phyloP scores from a whole-genome alignment of 202 grass and related monocot species.

The Zoysia matrella region DNA sequence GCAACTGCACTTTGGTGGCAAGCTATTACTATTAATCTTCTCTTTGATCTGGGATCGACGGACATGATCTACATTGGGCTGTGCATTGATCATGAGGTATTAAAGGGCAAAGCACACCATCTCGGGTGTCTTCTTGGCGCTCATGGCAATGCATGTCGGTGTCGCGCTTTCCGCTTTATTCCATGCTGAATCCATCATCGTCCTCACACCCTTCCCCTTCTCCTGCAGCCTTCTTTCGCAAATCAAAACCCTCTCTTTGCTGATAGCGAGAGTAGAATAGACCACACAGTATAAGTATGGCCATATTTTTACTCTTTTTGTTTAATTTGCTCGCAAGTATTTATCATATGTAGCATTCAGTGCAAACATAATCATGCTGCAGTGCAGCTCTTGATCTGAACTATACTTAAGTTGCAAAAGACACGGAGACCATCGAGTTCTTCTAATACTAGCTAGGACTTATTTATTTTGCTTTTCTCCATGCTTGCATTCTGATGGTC shows the following conservation, averaged over 20 bases:
- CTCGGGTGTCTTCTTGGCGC: constrained; percentile 30
- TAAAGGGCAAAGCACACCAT: constrained; percentile 51
- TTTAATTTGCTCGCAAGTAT: constrained; percentile 14
- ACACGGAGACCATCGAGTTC: background rate
- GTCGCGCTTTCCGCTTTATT: constrained; percentile 81
- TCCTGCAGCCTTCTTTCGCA: constrained; percentile 34
- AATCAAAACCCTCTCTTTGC: constrained; percentile 18
- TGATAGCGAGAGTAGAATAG: constrained; percentile 22
- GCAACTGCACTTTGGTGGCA: too few species aligned
- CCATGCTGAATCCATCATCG: constrained; percentile 69
- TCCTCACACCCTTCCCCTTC: constrained; percentile 48
- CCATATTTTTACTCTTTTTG: background rate
- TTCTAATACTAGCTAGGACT: background rate
- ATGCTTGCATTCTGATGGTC: background rate
- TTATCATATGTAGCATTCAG: constrained; percentile 5
- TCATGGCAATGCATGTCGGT: constrained; percentile 57
- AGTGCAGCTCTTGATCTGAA: constrained; percentile 13
- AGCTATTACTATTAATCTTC: too few species aligned
- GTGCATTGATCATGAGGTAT: constrained; percentile 54
- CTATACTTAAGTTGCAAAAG: constrained; percentile 1
- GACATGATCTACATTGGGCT: constrained; percentile 53
- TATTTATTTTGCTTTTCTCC: background rate
- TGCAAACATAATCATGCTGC: constrained; percentile 46
- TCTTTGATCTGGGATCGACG: constrained; percentile 23
- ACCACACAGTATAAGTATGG: background rate